Evolutionary conservation across 306 rosid species (phyloP), one percentile per base, ranked within the genome.

Genomic region (Casuarina glauca): DNA sequence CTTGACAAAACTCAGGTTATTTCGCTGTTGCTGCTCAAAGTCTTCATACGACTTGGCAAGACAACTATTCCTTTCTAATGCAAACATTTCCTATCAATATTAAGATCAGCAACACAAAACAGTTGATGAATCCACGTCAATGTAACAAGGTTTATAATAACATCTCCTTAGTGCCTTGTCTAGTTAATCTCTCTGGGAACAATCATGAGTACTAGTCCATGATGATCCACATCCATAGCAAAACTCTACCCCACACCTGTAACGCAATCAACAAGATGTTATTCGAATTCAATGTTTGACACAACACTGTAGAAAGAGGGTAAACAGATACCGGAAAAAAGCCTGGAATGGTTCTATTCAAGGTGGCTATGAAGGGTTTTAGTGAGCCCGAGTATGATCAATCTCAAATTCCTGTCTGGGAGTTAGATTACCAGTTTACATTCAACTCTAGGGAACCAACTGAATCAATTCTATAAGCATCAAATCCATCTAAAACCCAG

Each of bases 171-270:
- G n/a, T 7, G 63, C 26, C 20, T 57, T 7, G 32, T 57, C 38
- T 20, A 6, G 38, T 81, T 73, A 80, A 74, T 64, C 60, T 77
- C 74, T 2, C 58, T 62, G 80, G 78, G 89, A 85, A 19, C 82
- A 77, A 70, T 80, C 82, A 48, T 89, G 91, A 52, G 11, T n/a
- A 9, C 1, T 1, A 36, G 70, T 70, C 90, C 91, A 87, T 35
- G 49, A 74, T 53, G 72, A 67, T 32, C 91, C 91, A 43, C 93
- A 87, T 3, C 53, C 70, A 75, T 85, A 87, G 82, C 93, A 89
- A 66, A 89, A 89, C 72, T 89, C 77, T 45, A 19, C 77, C 0
- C n/a, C n/a, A 72, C 93, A 89, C 88, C 93, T 87, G 86, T 81
- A 86, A 82, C 36, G 45, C 55, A 45, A 69, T 9, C 7, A 43